These are phyloP conservation scores for Chlamydomonas reinhardtii DNA, from an alignment of 163 green algal species.

Conservation along the genomic window DNA sequence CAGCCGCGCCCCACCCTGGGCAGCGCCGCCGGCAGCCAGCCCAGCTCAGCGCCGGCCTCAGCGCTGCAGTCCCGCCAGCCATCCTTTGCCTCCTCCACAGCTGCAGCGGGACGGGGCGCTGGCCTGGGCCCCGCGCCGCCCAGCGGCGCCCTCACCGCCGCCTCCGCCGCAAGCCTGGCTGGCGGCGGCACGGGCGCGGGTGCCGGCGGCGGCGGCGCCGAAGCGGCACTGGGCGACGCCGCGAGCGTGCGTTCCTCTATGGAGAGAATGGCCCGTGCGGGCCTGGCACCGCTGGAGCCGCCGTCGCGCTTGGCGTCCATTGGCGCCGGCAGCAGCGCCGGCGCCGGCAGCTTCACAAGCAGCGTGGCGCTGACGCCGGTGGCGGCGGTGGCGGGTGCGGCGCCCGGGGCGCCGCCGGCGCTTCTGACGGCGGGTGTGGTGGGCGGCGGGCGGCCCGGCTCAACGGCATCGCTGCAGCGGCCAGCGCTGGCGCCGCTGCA, in stretches of 20 bases:
- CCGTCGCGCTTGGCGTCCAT: background rate
- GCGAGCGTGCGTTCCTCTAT: background rate
- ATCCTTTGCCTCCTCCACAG: background rate
- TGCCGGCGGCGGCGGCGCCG: too few species aligned
- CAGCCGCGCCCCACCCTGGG: too few species aligned
- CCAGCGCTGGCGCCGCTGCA: conserved; percentile 21
- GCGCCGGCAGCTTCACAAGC: too few species aligned
- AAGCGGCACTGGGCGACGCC: background rate
- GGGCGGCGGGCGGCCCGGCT: background rate
- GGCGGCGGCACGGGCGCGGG: background rate
- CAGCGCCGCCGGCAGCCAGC: too few species aligned
- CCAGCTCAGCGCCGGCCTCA: too few species aligned
- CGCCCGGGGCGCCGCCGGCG: too few species aligned
- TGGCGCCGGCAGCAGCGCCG: too few species aligned
- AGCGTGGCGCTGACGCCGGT: background rate
- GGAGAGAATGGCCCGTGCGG: background rate
- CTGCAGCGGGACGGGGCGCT: background rate
- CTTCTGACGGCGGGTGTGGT: too few species aligned
- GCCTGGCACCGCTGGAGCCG: background rate
- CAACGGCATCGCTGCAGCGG: background rate
- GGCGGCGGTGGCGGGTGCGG: too few species aligned
- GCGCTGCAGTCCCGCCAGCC: too few species aligned
- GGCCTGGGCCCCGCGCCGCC: background rate
- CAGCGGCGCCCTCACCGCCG: background rate
- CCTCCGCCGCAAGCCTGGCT: background rate